Evolutionary conservation across 225 moss, liverwort and hornwort genomes (phyloP).

Genomic region (Pseudisothecium myosuroides): DNA sequence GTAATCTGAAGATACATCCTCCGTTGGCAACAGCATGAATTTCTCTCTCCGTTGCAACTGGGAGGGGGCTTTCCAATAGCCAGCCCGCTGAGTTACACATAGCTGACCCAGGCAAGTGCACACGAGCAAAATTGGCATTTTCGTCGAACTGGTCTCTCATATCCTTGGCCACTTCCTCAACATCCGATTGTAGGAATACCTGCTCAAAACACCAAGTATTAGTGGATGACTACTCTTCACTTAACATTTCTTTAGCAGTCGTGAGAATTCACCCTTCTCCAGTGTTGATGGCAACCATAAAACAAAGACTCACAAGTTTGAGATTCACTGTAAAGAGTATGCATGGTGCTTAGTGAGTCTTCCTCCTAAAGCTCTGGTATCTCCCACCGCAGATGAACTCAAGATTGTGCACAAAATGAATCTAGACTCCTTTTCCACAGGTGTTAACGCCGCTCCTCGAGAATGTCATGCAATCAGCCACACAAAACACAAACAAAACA

Average conservation of each 20-base stretch:
- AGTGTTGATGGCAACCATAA: neutral
- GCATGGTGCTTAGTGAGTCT: neutral
- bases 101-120: neutral
- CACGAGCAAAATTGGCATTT: conserved; percentile 11
- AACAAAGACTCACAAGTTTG: neutral
- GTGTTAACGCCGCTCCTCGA: neutral
- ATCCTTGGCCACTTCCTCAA: conserved; percentile 67
- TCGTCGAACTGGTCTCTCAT: conserved; percentile 66
- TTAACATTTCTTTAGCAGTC: neutral
- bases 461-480: neutral
- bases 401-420: neutral
- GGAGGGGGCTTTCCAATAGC: conserved; percentile 55
- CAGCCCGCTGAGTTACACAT: conserved; percentile 44
- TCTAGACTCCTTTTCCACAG: neutral
- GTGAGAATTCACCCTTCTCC: neutral
- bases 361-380: too few species aligned
- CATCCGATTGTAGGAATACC: conserved; percentile 72
- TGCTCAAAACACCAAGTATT: neutral
- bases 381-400: neutral
- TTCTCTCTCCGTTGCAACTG: conserved; percentile 72
- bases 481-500: neutral
- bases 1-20: conserved; percentile 40
- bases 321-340: neutral
- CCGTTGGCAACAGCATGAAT: conserved; percentile 62
- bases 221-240: neutral